Conservation (phyloP, 805 yeast species). For the Candida pseudofarinosa region DNA sequence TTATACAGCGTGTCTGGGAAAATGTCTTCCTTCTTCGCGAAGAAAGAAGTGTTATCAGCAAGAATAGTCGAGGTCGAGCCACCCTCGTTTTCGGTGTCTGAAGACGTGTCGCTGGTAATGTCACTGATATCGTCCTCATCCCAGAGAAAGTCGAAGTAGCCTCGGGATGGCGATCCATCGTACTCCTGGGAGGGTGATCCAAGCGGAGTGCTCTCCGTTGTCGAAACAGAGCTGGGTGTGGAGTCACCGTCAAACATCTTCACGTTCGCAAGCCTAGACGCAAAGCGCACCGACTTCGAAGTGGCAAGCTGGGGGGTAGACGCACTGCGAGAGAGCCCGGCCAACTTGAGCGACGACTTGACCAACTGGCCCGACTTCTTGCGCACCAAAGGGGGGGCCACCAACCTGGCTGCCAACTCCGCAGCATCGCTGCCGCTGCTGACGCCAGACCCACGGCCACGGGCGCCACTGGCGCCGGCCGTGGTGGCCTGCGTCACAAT, state of each 20-base stretch:
- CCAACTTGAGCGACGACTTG: constrained; percentile 64
- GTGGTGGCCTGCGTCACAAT: constrained; percentile 10
- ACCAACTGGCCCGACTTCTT: constrained; percentile 86
- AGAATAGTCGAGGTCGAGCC: neutral
- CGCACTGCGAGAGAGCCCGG: constrained; percentile 20
- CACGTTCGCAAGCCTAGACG: constrained; percentile 54
- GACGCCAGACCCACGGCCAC: neutral
- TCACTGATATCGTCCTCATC: constrained; percentile 17
- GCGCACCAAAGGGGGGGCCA: constrained; percentile 44
- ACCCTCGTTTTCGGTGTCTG: constrained; percentile 15
- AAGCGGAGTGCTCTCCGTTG: constrained; percentile 47
- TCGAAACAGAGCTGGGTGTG: constrained; percentile 61
- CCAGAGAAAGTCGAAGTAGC: constrained; percentile 25
- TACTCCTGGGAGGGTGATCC: constrained; percentile 22
- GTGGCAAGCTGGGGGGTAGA: constrained; percentile 24
- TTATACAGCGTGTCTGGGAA: constrained; percentile 3
- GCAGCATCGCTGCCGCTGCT: neutral
- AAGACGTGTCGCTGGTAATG: constrained; percentile 16
- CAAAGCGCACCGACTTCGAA: constrained; percentile 59
- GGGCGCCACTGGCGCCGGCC: constrained; percentile 6
- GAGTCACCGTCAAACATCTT: constrained; percentile 61
- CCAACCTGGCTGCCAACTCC: neutral
- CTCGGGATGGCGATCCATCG: constrained; percentile 9
- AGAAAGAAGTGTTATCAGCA: constrained; percentile 18
- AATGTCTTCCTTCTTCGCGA: constrained; percentile 7